Conservation (phyloP, 371 early-diverging fungal genomes). For the Mortierella sp. region DNA sequence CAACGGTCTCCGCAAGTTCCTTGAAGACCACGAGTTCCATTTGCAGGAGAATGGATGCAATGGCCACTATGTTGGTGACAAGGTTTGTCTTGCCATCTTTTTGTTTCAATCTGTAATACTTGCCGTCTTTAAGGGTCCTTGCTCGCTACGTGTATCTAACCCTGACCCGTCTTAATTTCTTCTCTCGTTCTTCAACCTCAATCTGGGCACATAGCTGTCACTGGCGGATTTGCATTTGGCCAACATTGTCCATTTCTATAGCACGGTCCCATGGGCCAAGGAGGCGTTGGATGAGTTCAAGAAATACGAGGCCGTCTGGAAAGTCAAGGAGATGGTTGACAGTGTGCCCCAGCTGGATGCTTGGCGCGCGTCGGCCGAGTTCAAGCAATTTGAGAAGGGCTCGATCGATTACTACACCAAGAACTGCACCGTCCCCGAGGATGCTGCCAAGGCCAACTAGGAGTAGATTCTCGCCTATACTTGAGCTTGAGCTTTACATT, state of each 20-base stretch:
- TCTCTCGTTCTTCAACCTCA: neutral
- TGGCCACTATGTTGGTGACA: conserved; percentile 50
- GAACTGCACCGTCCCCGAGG: conserved; percentile 11
- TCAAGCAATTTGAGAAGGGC: conserved; percentile 20
- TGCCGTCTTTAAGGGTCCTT: neutral
- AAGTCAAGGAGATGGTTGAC: conserved; percentile 42
- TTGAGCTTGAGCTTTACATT: neutral
- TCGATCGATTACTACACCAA: conserved; percentile 20
- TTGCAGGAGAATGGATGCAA: conserved; percentile 44
- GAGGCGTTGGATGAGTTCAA: conserved; percentile 20
- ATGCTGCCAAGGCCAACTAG: neutral
- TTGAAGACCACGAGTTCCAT: conserved; percentile 46
- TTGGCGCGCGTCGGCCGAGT: conserved; percentile 34
- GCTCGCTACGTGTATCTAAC: too few relatives aligned
- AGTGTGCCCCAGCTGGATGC: conserved; percentile 7
- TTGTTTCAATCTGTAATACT: neutral
- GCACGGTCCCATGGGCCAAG: conserved; percentile 33
- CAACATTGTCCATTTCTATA: conserved; percentile 32
- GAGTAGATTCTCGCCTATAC: neutral
- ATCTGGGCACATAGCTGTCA: conserved; percentile 15
- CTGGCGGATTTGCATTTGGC: conserved; percentile 44
- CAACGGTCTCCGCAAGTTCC: conserved; percentile 20
- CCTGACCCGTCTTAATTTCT: too few relatives aligned
- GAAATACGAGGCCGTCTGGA: conserved; percentile 33
- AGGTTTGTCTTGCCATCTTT: neutral